phyloP scores from a whole-genome alignment of 1,139 yeast genomes.

The Arxiozyma bovina region DNA sequence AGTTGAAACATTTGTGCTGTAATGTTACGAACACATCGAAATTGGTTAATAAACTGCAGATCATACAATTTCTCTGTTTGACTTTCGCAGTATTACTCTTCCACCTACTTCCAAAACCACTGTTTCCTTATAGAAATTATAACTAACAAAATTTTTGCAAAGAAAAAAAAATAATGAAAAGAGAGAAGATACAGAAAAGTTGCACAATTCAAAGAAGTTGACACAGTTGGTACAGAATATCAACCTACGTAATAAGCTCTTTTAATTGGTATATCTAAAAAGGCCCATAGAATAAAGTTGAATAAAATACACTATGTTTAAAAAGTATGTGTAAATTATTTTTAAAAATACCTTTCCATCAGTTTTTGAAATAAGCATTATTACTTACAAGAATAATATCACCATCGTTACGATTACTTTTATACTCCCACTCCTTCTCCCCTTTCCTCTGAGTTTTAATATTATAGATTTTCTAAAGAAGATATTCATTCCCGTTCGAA shows the following conservation, averaged over 20 bases:
- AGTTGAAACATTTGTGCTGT: neutral
- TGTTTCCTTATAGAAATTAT: neutral
- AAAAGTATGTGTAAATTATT: slow-evolving; percentile 9
- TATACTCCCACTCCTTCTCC: slow-evolving; percentile 38
- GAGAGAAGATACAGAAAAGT: neutral
- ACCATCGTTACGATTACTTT: neutral
- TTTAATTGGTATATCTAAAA: no score
- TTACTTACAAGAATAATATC: neutral
- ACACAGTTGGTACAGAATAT: no score
- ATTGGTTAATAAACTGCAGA: no score
- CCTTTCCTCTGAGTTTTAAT: neutral
- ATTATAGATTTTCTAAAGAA: slow-evolving; percentile 62
- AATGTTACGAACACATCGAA: no score
- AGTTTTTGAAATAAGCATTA: no score
- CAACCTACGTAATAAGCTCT: neutral
- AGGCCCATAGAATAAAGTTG: neutral
- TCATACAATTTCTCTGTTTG: no score
- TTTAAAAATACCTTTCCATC: no score
- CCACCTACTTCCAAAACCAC: neutral
- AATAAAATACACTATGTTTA: slow-evolving; percentile 7
- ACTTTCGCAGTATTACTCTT: no score
- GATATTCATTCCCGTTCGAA: slow-evolving; percentile 87
- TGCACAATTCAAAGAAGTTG: neutral
- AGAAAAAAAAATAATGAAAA: neutral
- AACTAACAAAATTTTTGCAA: neutral